Evolutionary conservation across 1,139 yeast species (phyloP), one percentile per base, ranked within the genome.

Genomic region (Blastobotrys elegans): DNA sequence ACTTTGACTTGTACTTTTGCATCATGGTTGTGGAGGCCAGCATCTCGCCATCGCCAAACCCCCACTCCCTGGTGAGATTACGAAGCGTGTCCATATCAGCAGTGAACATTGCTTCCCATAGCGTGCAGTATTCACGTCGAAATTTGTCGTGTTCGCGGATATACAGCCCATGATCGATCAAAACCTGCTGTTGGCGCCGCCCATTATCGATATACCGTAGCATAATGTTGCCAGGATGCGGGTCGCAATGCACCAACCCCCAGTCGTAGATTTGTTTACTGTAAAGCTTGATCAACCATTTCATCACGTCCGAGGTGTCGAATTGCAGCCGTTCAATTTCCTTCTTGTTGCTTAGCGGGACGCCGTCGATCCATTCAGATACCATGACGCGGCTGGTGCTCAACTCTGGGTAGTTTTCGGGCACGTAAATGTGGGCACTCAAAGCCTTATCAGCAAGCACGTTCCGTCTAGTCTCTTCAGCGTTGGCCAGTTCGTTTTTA

Each of bases 241-340:
- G 87, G 61, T 85, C 95, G 45, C 89, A 79, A 62, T 85, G 94
- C 14, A 85, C 80, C 51, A 79, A 72, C 6, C 94, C 94, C 77
- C 86, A 84, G 37, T 75, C 71, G 62, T 84, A 85, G 27, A 84
- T 81, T 67, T 83, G 90, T 50, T 77, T 75, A 6, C 86, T 80
- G 55, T 82, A 82, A 14, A 81, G 68, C 29, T 69, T 69, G 39
- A 81, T 65, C 54, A 83, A 76, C 49, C 74, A 76, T 17, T 70
- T 64, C 77, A 84, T 73, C 17, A 80, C 69, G 14, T 61, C 54
- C 17, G 67, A 57, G 18, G 76, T 64, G 56, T 78, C 68, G 57
- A 64, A 80, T 1, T 72, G 72, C 10, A 64, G 57, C 18, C 66
- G 65, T 24, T 69, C 60, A 18, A 84, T 62, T 22, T 61, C 66